Evolutionary conservation across 1,284 basidiomycete species (phyloP), one percentile per base, ranked within the genome.

Genomic region (Wolfiporia cocos): DNA sequence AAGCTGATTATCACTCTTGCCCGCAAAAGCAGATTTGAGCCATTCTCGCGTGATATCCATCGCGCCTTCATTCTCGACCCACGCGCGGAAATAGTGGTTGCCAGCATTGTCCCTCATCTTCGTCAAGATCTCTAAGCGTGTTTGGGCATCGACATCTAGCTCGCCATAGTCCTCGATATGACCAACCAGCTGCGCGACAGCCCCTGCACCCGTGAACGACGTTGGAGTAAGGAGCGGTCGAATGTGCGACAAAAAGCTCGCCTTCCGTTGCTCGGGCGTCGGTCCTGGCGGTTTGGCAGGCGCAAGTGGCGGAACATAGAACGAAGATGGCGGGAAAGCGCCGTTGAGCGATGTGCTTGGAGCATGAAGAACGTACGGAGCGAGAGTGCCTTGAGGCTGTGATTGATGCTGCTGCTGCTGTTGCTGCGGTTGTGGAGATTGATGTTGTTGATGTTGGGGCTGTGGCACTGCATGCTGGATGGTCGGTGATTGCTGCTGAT

Each of bases 61-160:
- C 17, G 86, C 87, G 38, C 63, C 62, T 33, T 59, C 18, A 58
- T 85, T 86, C 59, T 86, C 86, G 17, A 78, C 72, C 86, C 86
- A 90, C 4, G 85, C 85, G 35, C 84, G 76, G 58, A 86, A 89
- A 56, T 89, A 90, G 55, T 86, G 82, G 57, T 88, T 87, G 28
- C 80, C 82, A 18, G 87, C 87, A 40, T 80, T 77, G 59, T 90
- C 86, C 49, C 87, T 72, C 50, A 90, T 85, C 63, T 80, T 81
- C 12, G 78, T 83, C 43, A 87, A 61, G 39, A 88, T 78, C 54
- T 87, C 82, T 46, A 80, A 55, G 2, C 86, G 79, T 10, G 70
- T 71, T 11, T 63, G 47, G 5, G 74, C 64, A 39, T 86, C 82
- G 17, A 87, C 77, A 17, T 84, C 78, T 34, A 69, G 55, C 7